These are phyloP conservation scores for Mrakia blollopis DNA, from an alignment of 768 basidiomycete species.

Conservation along the genomic window DNA sequence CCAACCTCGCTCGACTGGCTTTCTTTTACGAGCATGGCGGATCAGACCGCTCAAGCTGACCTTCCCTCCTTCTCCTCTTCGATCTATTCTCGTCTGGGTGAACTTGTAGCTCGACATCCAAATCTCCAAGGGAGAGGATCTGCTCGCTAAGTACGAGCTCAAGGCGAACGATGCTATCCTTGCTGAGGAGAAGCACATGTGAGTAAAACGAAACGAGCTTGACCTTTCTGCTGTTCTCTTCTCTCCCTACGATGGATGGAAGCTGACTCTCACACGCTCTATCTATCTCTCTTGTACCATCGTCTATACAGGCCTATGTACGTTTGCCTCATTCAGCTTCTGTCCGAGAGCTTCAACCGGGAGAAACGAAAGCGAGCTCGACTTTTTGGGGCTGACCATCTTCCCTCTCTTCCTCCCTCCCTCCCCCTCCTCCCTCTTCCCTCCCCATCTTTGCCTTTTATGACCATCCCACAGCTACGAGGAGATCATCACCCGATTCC, in stretches of 20 bases:
- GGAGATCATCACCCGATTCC: slow-evolving; percentile 67
- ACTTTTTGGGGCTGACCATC: background rate
- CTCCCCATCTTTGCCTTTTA: too few relatives aligned
- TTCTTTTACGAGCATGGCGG: background rate
- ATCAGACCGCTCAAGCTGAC: slow-evolving; percentile 2
- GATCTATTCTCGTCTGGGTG: too few relatives aligned
- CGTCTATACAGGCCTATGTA: background rate
- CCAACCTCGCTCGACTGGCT: background rate
- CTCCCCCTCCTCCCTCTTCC: background rate
- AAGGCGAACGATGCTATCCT: slow-evolving; percentile 95
- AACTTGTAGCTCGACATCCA: slow-evolving; percentile 73
- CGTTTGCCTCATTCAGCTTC: background rate
- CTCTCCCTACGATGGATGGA: background rate
- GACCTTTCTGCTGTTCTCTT: background rate
- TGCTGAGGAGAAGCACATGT: slow-evolving; percentile 77
- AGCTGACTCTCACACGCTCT: background rate
- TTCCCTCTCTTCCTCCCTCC: background rate
- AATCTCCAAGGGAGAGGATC: slow-evolving; percentile 64
- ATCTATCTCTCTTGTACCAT: background rate
- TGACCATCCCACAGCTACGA: slow-evolving; percentile 70
- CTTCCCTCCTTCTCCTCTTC: background rate
- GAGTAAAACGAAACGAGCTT: too few relatives aligned
- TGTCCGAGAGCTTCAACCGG: background rate
- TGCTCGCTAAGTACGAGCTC: slow-evolving; percentile 82
- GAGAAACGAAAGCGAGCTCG: background rate